Evolutionary conservation across 352 stramenopile genomes (phyloP), one percentile per base, ranked within the genome.

Genomic region (Globisporangium yorkense): DNA sequence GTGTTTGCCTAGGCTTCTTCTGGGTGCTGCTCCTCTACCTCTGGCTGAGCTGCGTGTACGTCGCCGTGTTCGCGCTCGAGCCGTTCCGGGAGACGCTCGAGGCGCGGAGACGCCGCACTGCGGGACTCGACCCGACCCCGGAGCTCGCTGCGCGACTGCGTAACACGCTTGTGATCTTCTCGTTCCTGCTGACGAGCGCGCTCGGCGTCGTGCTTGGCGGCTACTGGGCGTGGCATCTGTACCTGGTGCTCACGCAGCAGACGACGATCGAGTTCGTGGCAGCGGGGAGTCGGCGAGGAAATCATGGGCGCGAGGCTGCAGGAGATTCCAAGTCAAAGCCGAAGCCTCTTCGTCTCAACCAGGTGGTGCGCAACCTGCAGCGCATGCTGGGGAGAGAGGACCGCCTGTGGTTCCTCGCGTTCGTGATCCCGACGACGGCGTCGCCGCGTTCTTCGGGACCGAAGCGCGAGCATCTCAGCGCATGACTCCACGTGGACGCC

Each of bases 21-120:
- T 80, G 72, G 67, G 40, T 71, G 37, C 60, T 84, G 59, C 54
- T 84, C 6, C 51, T 84, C 50, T 82, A 77, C 67, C 66, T 82
- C 21, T 77, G 72, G 60, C 8, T 71, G 31, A 66, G 67, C 50
- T 80, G 72, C 55, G 59, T 66, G 18, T 84, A 80, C 61, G 70
- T 70, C 52, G 63, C 74, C 3, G 45, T 56, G 31, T 56, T 80
- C 47, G 71, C 72, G 8, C 69, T 61, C 37, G 33, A 53, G 16
- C 72, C 72, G 0, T 79, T 78, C 54, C 12, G 72, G 0, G 58
- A 61, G 6, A 41, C 48, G 18, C 18, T 71, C 9, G 24, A 50
- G 8, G 51, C 51, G 10, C 15, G 43, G 2, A 56, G 61, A 20
- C 20, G 57, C 35, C 33, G 27, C 10, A 24, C 48, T 63, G 57